Conservation (phyloP, 805 yeast species). For the Cyberlindnera mycetangii region DNA sequence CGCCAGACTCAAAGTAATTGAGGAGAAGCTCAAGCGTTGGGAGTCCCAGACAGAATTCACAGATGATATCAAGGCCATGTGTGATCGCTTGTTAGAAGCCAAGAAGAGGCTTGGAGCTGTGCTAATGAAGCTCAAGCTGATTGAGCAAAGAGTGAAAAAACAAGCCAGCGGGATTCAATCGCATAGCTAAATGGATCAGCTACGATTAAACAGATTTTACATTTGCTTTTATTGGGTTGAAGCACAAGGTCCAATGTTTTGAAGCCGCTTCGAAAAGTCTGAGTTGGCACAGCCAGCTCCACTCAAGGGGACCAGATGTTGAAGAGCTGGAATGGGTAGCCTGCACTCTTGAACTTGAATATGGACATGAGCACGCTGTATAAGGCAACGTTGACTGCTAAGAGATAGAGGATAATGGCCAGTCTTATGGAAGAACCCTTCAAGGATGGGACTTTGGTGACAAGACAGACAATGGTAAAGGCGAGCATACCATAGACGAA, state of each 20-base stretch:
- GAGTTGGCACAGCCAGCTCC: background rate
- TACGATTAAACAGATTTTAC: background rate
- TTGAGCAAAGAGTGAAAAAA: constrained; percentile 31
- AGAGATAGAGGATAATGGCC: constrained; percentile 43
- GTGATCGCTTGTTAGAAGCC: constrained; percentile 25
- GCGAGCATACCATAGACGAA: constrained; percentile 70
- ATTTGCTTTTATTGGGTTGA: background rate
- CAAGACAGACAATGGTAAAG: constrained; percentile 53
- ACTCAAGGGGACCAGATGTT: constrained; percentile 31
- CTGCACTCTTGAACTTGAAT: constrained; percentile 66
- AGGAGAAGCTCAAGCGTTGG: constrained; percentile 31
- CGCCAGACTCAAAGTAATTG: constrained; percentile 44
- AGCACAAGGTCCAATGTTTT: too few relatives aligned
- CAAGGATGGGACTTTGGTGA: constrained; percentile 53
- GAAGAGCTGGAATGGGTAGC: constrained; percentile 72
- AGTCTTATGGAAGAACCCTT: constrained; percentile 45
- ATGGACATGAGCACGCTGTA: constrained; percentile 64
- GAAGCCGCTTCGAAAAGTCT: background rate
- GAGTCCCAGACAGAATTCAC: constrained; percentile 24
- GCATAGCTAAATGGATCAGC: background rate
- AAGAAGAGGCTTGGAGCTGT: constrained; percentile 26
- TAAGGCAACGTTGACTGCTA: constrained; percentile 46
- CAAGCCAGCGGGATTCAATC: background rate
- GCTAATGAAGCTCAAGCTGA: constrained; percentile 29
- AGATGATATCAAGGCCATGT: constrained; percentile 18